Evolutionary conservation across 179 eudicot genomes (phyloP), one percentile per base, ranked within the genome.

Genomic region (Silene vulgaris): DNA sequence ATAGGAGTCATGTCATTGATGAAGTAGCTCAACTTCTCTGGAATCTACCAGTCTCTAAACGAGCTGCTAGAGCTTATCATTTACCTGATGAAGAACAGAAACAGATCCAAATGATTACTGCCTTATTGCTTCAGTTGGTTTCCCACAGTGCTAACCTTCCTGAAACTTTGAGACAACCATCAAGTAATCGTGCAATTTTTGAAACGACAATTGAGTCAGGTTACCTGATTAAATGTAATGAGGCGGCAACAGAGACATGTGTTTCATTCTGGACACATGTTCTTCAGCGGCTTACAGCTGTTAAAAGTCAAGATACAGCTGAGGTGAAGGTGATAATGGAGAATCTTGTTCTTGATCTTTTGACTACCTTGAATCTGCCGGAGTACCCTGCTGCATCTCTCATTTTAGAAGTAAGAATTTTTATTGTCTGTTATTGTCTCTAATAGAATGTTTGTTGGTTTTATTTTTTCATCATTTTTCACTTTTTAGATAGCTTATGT

Each of bases 41-140:
- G 88, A 96, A 93, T 84, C 79, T 93, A 62, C 97, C 99, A 20
- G 81, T 83, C 75, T 86, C 97, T 32, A 96, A 89, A 80, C 87
- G 90, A 77, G 86, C 86, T 63, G 86, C 91, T 66, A 85, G 99
- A 81, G 83, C 91, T 71, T 96, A 89, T 82, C 97, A 88, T 86
- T 86, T 96, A 72, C 88, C 92, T 56, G 99, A 96, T 82, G 97
- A 96, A 81, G 99, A 96, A 60, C 99, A 96, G 87, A 92, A 82
- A 86, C 97, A 92, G 84, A 93, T 96, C 78, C 99, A 96, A 84
- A 88, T 96, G 89, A 76, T 88, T 64, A 82, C 96, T 71, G 93
- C 97, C 78, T 84, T 96, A 74, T 71, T 96, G 77, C 88, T 96
- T 80, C 97, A 90, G 83, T 74, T 95, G 85, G 90, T 90, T 75